Conservation (phyloP, 441 rosid species). For the Eruca vesicaria region DNA sequence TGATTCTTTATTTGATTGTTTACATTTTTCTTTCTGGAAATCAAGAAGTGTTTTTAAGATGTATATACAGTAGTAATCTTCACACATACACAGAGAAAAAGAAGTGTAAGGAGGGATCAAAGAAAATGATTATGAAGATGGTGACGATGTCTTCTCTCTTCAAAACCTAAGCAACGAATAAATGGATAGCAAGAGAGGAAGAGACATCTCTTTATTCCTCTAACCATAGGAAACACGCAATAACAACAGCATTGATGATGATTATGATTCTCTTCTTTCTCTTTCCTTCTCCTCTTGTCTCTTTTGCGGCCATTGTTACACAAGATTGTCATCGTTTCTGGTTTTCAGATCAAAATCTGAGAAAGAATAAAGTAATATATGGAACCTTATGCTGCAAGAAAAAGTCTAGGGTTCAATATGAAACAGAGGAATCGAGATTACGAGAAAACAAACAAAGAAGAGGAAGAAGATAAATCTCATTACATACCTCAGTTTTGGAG, state of each 20-base stretch:
- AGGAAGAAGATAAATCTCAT: background rate
- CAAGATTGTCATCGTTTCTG: conserved; percentile 11
- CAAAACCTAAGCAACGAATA: conserved; percentile 31
- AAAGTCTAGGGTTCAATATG: background rate
- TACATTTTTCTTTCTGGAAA: background rate
- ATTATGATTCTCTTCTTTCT: background rate
- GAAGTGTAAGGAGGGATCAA: background rate
- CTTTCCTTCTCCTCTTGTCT: conserved; percentile 20
- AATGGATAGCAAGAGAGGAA: conserved; percentile 32
- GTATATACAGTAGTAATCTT: background rate
- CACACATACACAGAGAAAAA: background rate
- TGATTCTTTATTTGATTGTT: conserved; percentile 4
- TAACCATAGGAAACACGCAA: conserved; percentile 26
- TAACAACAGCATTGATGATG: conserved; percentile 15
- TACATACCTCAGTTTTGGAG: background rate
- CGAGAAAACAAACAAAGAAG: background rate
- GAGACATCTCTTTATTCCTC: conserved; percentile 29
- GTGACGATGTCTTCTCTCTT: conserved; percentile 31
- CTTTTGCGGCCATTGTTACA: conserved; percentile 19
- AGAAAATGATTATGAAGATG: conserved; percentile 28
- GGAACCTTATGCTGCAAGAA: conserved; percentile 9
- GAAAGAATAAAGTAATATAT: background rate
- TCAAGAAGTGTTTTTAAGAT: conserved; percentile 11
- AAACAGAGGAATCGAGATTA: background rate
- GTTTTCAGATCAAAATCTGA: background rate